Evolutionary conservation across 768 basidiomycete genomes (phyloP).

Genomic region (Sarcomyxa edulis): DNA sequence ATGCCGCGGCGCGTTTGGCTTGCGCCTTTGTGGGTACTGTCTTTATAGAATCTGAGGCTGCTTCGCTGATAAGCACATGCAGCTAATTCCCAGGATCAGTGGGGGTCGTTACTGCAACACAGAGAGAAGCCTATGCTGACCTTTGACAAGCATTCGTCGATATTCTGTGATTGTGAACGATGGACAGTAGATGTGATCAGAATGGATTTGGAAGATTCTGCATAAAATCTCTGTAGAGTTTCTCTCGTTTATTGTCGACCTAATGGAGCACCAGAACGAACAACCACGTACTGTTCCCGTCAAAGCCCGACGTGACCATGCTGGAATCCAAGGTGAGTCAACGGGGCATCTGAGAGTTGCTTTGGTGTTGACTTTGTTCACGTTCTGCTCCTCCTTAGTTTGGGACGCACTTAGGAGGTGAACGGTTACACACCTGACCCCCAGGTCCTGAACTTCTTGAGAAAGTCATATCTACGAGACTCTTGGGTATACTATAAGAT

Average conservation of each 20-base stretch:
- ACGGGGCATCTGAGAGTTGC: constrained; percentile 58
- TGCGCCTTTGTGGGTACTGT: constrained; percentile 53
- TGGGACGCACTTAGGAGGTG: background rate
- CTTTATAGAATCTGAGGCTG: constrained; percentile 41
- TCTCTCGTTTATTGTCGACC: background rate
- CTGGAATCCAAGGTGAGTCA: constrained; percentile 61
- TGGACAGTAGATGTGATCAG: constrained; percentile 63
- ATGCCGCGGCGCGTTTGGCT: constrained; percentile 43
- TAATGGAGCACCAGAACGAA: background rate
- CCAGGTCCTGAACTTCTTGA: constrained; percentile 82
- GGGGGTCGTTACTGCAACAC: background rate
- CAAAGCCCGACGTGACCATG: constrained; percentile 51
- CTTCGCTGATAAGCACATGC: constrained; percentile 41
- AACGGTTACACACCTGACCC: constrained; percentile 53
- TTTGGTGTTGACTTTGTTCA: constrained; percentile 88
- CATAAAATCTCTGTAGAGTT: constrained; percentile 50
- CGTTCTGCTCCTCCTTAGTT: constrained; percentile 45
- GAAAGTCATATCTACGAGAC: constrained; percentile 58
- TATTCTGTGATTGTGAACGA: constrained; percentile 75
- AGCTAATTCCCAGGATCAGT: constrained; percentile 31
- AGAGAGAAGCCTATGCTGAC: constrained; percentile 23
- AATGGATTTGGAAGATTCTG: constrained; percentile 62
- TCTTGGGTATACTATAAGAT: constrained; percentile 37
- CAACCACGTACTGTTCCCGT: constrained; percentile 40
- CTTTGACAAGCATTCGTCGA: constrained; percentile 68